phyloP scores from a whole-genome alignment of 257 asterid species.

The Primulina eburnea region DNA sequence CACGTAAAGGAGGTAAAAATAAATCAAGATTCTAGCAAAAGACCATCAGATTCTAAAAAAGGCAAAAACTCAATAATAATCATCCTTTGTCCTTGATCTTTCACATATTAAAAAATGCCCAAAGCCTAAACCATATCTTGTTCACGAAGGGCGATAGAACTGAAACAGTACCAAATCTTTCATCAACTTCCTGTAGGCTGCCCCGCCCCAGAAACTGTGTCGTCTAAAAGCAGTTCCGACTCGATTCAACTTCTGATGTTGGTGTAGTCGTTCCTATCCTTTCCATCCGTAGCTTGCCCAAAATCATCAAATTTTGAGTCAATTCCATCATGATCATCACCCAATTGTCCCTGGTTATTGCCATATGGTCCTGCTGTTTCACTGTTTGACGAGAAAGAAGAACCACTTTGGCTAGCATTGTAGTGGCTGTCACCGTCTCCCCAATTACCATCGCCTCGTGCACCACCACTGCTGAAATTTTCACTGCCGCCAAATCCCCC shows the following conservation, averaged over 20 bases:
- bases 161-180: background rate
- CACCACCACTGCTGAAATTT: conserved; percentile 24
- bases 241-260: conserved; percentile 35
- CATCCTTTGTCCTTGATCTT: no score
- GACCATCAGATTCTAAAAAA: no score
- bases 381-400: background rate
- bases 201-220: conserved; percentile 4
- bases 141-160: background rate
- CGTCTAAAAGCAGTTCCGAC: background rate
- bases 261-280: conserved; percentile 27
- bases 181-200: conserved; percentile 19
- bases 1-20: no score
- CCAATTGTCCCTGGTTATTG: conserved; percentile 20
- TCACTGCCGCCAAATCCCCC: conserved; percentile 17
- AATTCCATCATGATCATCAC: no score
- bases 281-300: conserved; percentile 17
- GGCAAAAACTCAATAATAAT: no score
- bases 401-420: conserved; percentile 21
- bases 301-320: conserved; percentile 22
- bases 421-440: background rate
- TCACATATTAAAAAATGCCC: background rate
- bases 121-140: background rate
- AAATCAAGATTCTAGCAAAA: no score
- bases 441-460: conserved; percentile 26
- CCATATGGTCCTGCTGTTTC: conserved; percentile 16